Conservation (phyloP, 2,329 filamentous ascomycete species). For the Cladobotryum mycophilum region DNA sequence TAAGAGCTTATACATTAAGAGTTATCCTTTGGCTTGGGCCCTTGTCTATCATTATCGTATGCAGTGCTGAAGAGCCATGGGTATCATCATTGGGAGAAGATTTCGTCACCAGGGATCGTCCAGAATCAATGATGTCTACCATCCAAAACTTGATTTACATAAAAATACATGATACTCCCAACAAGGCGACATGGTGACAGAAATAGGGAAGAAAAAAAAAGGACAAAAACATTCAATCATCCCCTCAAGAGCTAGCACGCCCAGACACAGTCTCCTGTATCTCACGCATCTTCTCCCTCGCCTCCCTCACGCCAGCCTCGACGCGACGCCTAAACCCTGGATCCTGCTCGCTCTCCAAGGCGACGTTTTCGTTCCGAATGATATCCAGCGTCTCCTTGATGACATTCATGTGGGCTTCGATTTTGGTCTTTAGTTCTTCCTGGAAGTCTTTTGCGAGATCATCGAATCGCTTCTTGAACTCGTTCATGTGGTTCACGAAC, state of each 20-base stretch:
- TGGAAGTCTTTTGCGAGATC: slow-evolving; percentile 18
- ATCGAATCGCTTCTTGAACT: slow-evolving; percentile 20
- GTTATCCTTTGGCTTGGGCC: too few relatives aligned
- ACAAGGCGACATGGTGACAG: too few relatives aligned
- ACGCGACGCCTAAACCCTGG: slow-evolving; percentile 29
- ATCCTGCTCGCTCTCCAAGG: slow-evolving; percentile 30
- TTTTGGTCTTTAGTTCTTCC: slow-evolving; percentile 11
- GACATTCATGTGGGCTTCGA: slow-evolving; percentile 19
- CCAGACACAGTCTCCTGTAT: background rate
- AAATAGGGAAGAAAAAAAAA: background rate
- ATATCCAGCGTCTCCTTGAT: slow-evolving; percentile 29
- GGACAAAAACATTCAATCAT: too few relatives aligned
- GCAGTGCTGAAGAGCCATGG: too few relatives aligned
- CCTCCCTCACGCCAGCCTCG: slow-evolving; percentile 9
- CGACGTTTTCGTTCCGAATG: slow-evolving; percentile 31
- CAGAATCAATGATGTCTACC: background rate
- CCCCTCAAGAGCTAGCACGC: background rate
- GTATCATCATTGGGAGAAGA: too few relatives aligned
- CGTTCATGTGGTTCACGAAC: slow-evolving; percentile 25
- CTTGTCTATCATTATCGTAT: too few relatives aligned
- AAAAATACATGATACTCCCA: too few relatives aligned
- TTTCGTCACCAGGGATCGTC: too few relatives aligned
- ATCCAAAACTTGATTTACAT: background rate
- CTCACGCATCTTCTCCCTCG: background rate
- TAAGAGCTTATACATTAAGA: too few relatives aligned